Evolutionary conservation across 805 yeast species (phyloP).

Genomic region (Pichia sporocuriosa): DNA sequence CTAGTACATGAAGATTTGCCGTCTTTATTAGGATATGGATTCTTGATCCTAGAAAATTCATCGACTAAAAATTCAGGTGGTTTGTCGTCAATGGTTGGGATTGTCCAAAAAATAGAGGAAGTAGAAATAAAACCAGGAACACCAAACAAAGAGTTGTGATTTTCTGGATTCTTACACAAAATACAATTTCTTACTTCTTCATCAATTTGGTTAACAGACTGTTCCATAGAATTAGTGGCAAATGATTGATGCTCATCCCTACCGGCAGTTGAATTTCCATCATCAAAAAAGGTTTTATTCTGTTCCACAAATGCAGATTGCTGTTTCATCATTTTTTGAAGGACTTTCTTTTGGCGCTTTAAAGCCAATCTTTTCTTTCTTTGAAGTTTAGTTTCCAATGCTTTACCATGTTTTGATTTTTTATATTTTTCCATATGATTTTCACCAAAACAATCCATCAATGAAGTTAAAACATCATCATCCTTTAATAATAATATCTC

Average conservation of each 20-base stretch:
- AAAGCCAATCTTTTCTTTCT: constrained; percentile 51
- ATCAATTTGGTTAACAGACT: neutral
- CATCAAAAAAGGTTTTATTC: constrained; percentile 27
- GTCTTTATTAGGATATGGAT: constrained; percentile 6
- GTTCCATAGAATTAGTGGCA: neutral
- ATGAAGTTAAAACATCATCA: constrained; percentile 41
- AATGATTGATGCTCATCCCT: constrained; percentile 9
- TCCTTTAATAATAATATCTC: constrained; percentile 45
- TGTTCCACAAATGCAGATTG: constrained; percentile 37
- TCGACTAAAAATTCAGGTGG: constrained; percentile 24
- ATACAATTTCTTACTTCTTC: constrained; percentile 38
- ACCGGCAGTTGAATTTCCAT: constrained; percentile 5
- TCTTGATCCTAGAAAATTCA: constrained; percentile 7
- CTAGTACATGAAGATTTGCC: constrained; percentile 14
- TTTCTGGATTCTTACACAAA: constrained; percentile 50
- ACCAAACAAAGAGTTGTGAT: constrained; percentile 44
- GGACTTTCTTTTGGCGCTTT: constrained; percentile 52
- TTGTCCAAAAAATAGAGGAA: constrained; percentile 44
- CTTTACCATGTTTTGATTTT: constrained; percentile 36
- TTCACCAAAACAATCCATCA: constrained; percentile 53
- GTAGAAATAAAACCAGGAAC: constrained; percentile 45
- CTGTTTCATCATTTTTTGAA: constrained; percentile 56
- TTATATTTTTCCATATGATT: constrained; percentile 44
- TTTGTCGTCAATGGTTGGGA: constrained; percentile 32
- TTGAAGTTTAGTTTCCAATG: constrained; percentile 48